Percentiles rank a stretch among this genome's conserved stretches.
Evolutionary conservation across 192 early-diverging fungal genomes (phyloP).

Genomic region (Coemansia nantahalensis): DNA sequence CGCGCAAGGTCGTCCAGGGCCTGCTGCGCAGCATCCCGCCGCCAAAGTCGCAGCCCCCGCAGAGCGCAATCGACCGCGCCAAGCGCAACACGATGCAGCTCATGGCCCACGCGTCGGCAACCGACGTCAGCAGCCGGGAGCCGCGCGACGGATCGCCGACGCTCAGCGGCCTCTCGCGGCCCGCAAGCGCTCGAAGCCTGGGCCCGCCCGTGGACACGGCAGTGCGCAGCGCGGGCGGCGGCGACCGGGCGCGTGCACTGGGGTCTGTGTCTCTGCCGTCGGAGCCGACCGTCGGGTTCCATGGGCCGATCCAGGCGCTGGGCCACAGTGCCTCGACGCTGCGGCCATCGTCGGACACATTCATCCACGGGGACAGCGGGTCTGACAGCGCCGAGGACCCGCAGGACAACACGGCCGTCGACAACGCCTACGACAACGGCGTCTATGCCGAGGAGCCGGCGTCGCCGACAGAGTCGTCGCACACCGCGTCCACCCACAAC

Average conservation of each 20-base stretch:
- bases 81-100: slow-evolving; percentile 52
- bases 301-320: slow-evolving; percentile 17
- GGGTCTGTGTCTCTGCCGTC: background rate
- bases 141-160: slow-evolving; percentile 7
- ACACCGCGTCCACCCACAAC: slow-evolving; percentile 31
- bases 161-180: slow-evolving; percentile 5
- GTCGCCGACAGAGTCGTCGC: slow-evolving; percentile 28
- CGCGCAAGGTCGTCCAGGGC: slow-evolving; percentile 46
- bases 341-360: slow-evolving; percentile 47
- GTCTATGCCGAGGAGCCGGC: slow-evolving; percentile 5
- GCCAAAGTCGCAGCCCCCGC: slow-evolving; percentile 38
- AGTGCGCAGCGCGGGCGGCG: slow-evolving; percentile 2
- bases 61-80: slow-evolving; percentile 40
- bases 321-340: slow-evolving; percentile 45
- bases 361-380: slow-evolving; percentile 21
- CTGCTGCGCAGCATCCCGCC: slow-evolving; percentile 47
- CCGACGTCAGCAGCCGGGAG: slow-evolving; percentile 11
- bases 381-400: slow-evolving; percentile 2
- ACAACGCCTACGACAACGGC: slow-evolving; percentile 5
- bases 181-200: slow-evolving; percentile 15
- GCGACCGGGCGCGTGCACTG: background rate
- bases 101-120: slow-evolving; percentile 15
- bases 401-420: slow-evolving; percentile 5
- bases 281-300: slow-evolving; percentile 6
- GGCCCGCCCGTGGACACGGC: background rate